A percentile compares a stretch with the other conserved stretches of the same genome.
Evolutionary conservation across 768 basidiomycete genomes (phyloP).

Genomic region (Suillus variegatus): DNA sequence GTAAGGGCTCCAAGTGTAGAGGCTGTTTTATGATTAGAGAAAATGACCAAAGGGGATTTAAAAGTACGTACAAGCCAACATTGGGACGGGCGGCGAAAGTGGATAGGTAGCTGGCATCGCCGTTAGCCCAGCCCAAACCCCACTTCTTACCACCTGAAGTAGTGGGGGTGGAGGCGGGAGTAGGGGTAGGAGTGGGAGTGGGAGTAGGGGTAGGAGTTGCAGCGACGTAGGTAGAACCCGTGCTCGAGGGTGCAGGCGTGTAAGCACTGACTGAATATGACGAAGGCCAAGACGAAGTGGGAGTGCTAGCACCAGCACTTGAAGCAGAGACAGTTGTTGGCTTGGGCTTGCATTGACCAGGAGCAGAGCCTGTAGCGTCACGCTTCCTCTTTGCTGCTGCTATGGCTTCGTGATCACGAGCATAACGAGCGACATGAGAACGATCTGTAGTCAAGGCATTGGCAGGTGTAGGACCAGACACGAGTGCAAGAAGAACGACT

Average conservation of each 20-base stretch:
- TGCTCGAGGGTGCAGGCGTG: constrained; percentile 19
- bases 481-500: constrained; percentile 55
- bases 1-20: constrained; percentile 71
- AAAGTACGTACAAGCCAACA: constrained; percentile 42
- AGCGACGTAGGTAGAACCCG: neutral
- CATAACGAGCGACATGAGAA: constrained; percentile 45
- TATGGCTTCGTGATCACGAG: constrained; percentile 39
- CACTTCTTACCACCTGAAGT: constrained; percentile 42
- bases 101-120: constrained; percentile 47
- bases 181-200: constrained; percentile 18
- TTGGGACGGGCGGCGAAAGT: constrained; percentile 48
- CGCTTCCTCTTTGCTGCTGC: constrained; percentile 52
- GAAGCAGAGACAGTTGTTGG: constrained; percentile 24
- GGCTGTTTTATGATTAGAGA: constrained; percentile 21
- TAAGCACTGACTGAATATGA: constrained; percentile 7
- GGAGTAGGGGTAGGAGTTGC: constrained; percentile 19
- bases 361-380: constrained; percentile 30
- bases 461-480: constrained; percentile 46
- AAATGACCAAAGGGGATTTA: constrained; percentile 1
- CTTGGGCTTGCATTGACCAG: constrained; percentile 60
- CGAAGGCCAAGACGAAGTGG: constrained; percentile 20
- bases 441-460: constrained; percentile 51
- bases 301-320: neutral
- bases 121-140: constrained; percentile 69
- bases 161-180: constrained; percentile 10